Percentiles rank a stretch among this genome's conserved stretches.
These are phyloP conservation scores for Candida stauntonica DNA, from an alignment of 805 yeast species.

Conservation along the genomic window DNA sequence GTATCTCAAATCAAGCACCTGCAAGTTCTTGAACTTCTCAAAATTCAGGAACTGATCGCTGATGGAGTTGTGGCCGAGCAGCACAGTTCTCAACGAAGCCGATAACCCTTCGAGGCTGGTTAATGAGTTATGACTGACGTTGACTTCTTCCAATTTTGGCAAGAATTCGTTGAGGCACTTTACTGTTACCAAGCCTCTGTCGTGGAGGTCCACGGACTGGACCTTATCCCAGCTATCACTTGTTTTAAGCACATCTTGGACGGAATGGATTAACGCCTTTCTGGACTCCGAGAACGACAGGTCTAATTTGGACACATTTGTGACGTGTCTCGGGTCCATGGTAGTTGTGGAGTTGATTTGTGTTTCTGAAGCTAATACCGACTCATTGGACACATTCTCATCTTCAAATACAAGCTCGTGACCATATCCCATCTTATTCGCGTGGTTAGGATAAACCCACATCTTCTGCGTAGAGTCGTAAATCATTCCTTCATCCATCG, in stretches of 20 bases:
- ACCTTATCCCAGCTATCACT: conserved; percentile 39
- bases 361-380: background rate
- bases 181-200: conserved; percentile 33
- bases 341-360: conserved; percentile 3
- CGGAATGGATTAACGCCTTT: conserved; percentile 36
- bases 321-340: conserved; percentile 28
- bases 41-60: conserved; percentile 21
- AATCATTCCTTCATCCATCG: conserved; percentile 23
- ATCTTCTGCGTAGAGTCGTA: conserved; percentile 15
- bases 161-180: conserved; percentile 37
- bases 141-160: conserved; percentile 30
- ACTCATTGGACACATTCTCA: background rate
- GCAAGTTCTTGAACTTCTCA: conserved; percentile 21
- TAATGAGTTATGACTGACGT: conserved; percentile 14
- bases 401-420: conserved; percentile 11
- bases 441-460: conserved; percentile 19
- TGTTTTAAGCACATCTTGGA: conserved; percentile 36
- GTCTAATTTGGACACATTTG: conserved; percentile 40
- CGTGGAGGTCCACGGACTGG: conserved; percentile 30
- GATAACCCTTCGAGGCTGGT: conserved; percentile 25
- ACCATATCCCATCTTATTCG: background rate
- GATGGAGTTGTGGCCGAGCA: conserved; percentile 18
- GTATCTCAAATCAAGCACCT: conserved; percentile 33
- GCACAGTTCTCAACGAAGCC: conserved; percentile 4
- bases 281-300: conserved; percentile 43